These are phyloP conservation scores for Toxicodendron radicans DNA, from an alignment of 345 rosid species.

Conservation along the genomic window DNA sequence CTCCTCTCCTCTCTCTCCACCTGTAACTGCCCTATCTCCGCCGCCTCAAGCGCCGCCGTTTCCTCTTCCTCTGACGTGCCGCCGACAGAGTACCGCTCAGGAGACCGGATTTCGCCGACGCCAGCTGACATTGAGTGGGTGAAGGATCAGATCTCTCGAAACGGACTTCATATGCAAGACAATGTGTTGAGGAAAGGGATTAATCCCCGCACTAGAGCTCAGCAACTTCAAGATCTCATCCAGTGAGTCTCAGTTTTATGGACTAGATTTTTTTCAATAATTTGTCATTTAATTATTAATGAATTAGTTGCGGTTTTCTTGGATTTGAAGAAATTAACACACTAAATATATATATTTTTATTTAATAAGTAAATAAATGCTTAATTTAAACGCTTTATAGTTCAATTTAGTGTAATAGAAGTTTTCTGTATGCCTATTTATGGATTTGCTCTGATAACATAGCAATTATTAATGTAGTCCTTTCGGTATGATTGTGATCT, in stretches of 20 bases:
- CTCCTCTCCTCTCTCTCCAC: slow-evolving; percentile 74
- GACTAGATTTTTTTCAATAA: neutral
- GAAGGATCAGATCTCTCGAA: slow-evolving; percentile 72
- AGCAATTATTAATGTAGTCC: neutral
- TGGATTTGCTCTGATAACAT: no score
- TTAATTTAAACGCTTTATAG: no score
- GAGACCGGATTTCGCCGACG: slow-evolving; percentile 46
- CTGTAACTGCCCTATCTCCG: slow-evolving; percentile 53
- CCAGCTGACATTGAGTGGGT: slow-evolving; percentile 80
- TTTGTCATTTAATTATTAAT: neutral
- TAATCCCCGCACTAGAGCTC: slow-evolving; percentile 91
- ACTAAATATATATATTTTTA: neutral
- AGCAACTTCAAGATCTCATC: slow-evolving; percentile 80
- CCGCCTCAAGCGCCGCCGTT: slow-evolving; percentile 22
- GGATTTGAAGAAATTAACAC: neutral
- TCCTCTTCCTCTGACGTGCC: neutral
- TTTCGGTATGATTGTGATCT: neutral
- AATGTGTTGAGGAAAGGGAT: slow-evolving; percentile 94
- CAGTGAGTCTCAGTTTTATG: slow-evolving; percentile 41
- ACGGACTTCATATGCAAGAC: slow-evolving; percentile 90
- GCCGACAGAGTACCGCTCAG: neutral
- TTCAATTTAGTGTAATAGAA: no score
- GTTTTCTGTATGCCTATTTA: no score
- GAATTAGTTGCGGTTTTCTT: neutral
- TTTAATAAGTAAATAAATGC: no score